Evolutionary conservation across 495 filamentous ascomycete genomes (phyloP), one percentile per base, ranked within the genome.

Genomic region (Penicillium bialowiezense): DNA sequence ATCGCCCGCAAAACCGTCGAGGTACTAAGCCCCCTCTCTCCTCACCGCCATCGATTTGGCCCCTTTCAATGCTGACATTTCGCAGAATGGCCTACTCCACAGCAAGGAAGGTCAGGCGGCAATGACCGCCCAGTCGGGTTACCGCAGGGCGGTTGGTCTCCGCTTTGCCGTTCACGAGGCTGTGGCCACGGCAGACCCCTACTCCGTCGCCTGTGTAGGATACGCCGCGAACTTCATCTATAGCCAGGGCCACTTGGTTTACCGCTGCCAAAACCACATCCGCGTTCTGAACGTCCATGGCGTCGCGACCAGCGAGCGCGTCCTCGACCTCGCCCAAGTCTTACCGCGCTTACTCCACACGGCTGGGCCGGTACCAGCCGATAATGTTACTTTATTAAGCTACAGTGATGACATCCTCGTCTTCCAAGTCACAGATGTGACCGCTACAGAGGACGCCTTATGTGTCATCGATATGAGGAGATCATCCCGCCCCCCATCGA

Each of bases 251-350:
- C 65, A 79, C 3, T 68, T 90, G 7, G 85, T 80, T 48, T 87
- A 89, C 54, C 72, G 79, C 8, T 59, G 72, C 19, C 70, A 73
- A 9, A 68, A 77, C 20, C 73, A 68, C 60, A 71, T 91, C 31
- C 83, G 86, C n/a, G 61, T 88, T 12, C 65, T 88, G 36, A 72
- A 89, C 45, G 64, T 89, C 8, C 81, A 85, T 65, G 51, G 63
- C 14, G 69, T 71, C 1, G 63, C 62, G n/a, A 58, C 45, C 29
- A 58, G 64, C 18, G 86, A 90, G 52, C 67, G 81, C 20, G 80
- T 84, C 5, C 59, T 88, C 24, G 72, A 85, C 55, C 73, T 86
- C 31, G 67, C 72, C 19, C 56, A 53, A 5, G 58, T 86, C 0
- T 62, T 82, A 23, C 59, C 56, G 12, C 66, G 69, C 15, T 51